A percentile compares a stretch with the other conserved stretches of the same genome.
Evolutionary conservation across 2,329 filamentous ascomycete species (phyloP).

Genomic region (Phialocephala subalpina): DNA sequence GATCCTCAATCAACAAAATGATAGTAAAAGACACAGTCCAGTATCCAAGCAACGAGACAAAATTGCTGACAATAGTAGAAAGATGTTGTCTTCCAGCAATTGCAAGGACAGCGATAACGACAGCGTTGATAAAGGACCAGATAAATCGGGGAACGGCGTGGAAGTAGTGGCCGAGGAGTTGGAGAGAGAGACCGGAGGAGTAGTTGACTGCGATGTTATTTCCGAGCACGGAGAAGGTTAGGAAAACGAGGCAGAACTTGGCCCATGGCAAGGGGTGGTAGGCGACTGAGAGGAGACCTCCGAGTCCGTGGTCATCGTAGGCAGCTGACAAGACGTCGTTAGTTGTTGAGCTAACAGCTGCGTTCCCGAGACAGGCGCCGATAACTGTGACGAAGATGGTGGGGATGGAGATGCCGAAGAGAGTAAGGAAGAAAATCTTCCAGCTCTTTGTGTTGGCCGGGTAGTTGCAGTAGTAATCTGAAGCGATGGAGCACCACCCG

Average conservation of each 20-base stretch:
- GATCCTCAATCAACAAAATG: slow-evolving; percentile 42
- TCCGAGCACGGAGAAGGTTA: slow-evolving; percentile 43
- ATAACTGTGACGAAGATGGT: slow-evolving; percentile 52
- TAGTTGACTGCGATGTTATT: slow-evolving; percentile 44
- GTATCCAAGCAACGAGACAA: slow-evolving; percentile 42
- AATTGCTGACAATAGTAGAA: slow-evolving; percentile 41
- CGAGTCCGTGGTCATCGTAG: slow-evolving; percentile 53
- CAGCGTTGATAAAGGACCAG: slow-evolving; percentile 42
- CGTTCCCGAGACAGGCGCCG: slow-evolving; percentile 51
- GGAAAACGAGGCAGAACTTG: slow-evolving; percentile 52
- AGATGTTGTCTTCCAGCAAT: slow-evolving; percentile 40
- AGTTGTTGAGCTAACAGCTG: slow-evolving; percentile 45
- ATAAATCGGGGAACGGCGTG: slow-evolving; percentile 45
- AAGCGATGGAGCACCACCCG: slow-evolving; percentile 43
- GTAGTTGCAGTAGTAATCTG: slow-evolving; percentile 45
- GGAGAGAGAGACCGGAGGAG: slow-evolving; percentile 41
- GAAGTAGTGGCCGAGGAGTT: slow-evolving; percentile 43
- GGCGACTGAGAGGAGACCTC: slow-evolving; percentile 54
- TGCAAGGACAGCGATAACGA: slow-evolving; percentile 40
- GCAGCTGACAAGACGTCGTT: slow-evolving; percentile 49
- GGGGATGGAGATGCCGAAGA: slow-evolving; percentile 40
- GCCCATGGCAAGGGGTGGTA: slow-evolving; percentile 55
- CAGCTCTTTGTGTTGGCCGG: slow-evolving; percentile 42
- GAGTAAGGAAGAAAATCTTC: slow-evolving; percentile 42
- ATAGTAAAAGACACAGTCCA: slow-evolving; percentile 43